Conservation (phyloP, 768 basidiomycete species). For the Cubamyces sp. region DNA sequence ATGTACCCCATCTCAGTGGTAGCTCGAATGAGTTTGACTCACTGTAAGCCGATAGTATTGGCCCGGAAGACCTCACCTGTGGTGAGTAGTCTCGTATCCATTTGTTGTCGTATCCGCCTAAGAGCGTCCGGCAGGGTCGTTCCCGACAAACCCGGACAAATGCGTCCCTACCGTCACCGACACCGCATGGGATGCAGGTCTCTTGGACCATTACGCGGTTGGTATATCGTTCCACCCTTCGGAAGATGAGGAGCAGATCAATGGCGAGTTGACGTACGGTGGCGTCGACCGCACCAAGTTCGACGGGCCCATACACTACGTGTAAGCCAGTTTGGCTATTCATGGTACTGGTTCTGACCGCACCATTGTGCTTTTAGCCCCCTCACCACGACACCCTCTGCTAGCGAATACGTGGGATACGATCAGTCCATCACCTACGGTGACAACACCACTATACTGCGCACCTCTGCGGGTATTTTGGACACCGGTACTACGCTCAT, state of each 20-base stretch:
- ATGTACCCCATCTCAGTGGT: not conserved
- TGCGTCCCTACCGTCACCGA: slow-evolving; percentile 55
- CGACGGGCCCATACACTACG: slow-evolving; percentile 30
- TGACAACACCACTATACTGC: slow-evolving; percentile 18
- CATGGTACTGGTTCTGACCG: too few species aligned
- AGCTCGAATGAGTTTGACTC: not conserved
- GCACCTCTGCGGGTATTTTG: slow-evolving; percentile 37
- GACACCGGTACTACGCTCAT: slow-evolving; percentile 45
- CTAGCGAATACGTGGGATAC: slow-evolving; percentile 35
- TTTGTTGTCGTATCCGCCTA: not conserved
- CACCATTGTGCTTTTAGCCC: slow-evolving; percentile 20
- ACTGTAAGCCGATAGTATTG: slow-evolving; percentile 34
- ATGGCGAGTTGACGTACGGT: slow-evolving; percentile 31
- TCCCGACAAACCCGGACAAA: not conserved
- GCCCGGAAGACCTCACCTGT: slow-evolving; percentile 49
- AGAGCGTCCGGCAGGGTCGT: not conserved
- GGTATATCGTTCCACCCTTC: slow-evolving; percentile 56
- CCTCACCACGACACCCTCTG: slow-evolving; percentile 31
- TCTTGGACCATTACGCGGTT: slow-evolving; percentile 45
- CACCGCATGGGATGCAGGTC: slow-evolving; percentile 49
- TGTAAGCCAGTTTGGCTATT: too few species aligned
- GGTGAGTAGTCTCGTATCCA: slow-evolving; percentile 9
- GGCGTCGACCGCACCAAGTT: slow-evolving; percentile 28
- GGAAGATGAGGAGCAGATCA: slow-evolving; percentile 19
- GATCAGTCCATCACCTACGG: slow-evolving; percentile 35